Evolutionary conservation across 257 asterid genomes (phyloP), one percentile per base, ranked within the genome.

Genomic region (Nicotiana otophora): DNA sequence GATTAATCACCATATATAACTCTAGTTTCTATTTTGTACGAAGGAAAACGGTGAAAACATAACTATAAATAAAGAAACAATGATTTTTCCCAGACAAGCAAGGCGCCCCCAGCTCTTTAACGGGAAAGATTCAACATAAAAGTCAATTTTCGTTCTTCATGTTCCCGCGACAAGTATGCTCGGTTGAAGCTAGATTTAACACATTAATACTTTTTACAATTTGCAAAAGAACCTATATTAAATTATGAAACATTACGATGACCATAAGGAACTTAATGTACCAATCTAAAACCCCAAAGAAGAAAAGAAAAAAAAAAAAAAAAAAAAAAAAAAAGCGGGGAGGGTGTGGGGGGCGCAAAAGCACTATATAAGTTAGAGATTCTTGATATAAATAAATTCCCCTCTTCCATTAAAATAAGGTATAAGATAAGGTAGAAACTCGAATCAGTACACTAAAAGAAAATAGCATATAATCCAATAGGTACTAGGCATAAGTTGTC

Each of bases 401-500:
- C 26, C 5, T 4, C 15, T 6, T 12, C 23, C 62, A 74, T 15
- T 74, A 74, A 74, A 74, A 23, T 74, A 26, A 48, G 80, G 19
- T 26, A 14, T 48, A 48, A 14, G 16, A 48, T 48, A 74, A 6
- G 23, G 39, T 23, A 74, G 42, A 74, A 14, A 74, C 8, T 26
- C 11, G 61, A 74, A 46, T 74, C 23, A 74, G 42, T 48, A 48
- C 62, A 26, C 26, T 6, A 26, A 51, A 69, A 74, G 23, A 74
- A 14, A 74, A 26, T 23, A 48, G 17, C 39, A 26, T 12, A 48
- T 48, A 48, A 48, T 48, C 62, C 39, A 20, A 74, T 48, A 74
- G 80, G 80, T 15, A 74, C 62, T 48, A 26, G 80, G 62, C 5
- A 74, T 26, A 74, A 48, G 31, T 81, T 84, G 82, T 53, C 58